Base-by-base conservation (phyloP, 805 yeast genomes). In the Metschnikowia lunata region DNA sequence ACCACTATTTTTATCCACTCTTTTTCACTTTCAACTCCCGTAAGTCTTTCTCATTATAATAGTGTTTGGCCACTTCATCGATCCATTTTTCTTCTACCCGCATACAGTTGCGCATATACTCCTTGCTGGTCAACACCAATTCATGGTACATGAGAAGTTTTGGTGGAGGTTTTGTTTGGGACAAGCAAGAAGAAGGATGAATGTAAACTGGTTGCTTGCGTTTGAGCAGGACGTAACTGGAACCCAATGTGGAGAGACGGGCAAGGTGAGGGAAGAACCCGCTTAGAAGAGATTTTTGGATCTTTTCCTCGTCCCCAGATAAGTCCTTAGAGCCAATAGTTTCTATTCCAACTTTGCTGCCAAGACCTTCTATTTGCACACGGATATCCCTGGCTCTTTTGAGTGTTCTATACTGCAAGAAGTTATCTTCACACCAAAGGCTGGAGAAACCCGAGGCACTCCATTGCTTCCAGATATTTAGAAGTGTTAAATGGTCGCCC, bases 351-450 rank as follows among this genome's bases (percentile, higher is more conserved):
- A 74, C 74, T 36, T 79, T 71, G 4, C 69, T 71, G 56, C 93
- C 82, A 23, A 88, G 67, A 13, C 74, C 63, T 35, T 71, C 74
- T 27, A 91, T 60, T 58, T 91, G 98, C 29, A 76, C 75, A 30
- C 91, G 67, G 1, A 90, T 82, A 40, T 84, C 88, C 43, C 78
- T 67, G 0, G 82, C 89, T 40, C 95, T 66, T 37, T 67, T 70
- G 62, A 91, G 63, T 0, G 93, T 78, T 53, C 85, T 78, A 61
- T 80, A 83, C 56, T 90, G 96, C 2, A 91, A 58, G 57, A 79
- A 88, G 56, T 87, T 83, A 54, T 89, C 96, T 48, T 73, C 76
- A 56, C 97, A 90, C 97, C 97, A 91, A 38, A 78, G 76, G 23
- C 69, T 69, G 0, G 95, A 82, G 58, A 68, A 82, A 1, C 84